Base-by-base conservation (phyloP, 371 early-diverging fungal genomes). In the Thermomucor indicae-seudaticae region DNA sequence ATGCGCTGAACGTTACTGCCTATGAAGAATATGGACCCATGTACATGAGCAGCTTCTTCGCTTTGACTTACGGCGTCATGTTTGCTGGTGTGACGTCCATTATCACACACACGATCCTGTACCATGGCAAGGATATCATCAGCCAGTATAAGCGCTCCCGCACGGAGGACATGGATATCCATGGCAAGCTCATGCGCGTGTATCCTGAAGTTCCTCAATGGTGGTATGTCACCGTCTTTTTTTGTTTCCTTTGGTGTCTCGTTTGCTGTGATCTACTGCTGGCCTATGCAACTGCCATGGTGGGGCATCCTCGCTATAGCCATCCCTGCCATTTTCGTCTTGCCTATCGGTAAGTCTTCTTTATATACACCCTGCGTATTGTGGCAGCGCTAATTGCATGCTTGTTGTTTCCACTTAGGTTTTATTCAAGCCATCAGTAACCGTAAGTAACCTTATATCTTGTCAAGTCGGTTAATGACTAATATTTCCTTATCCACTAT, bases 331-430 rank as follows among this genome's bases (percentile, higher is more conserved):
- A 55, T 86, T 46, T 83, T 91, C 58, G 73, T 89, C 5, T 59
- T 95, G 4, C 92, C 95, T 1, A 79, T 91, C 37, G 92, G 90
- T 65, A 86, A n/a, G n/a, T n/a, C n/a, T n/a, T n/a, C n/a, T n/a
- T n/a, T n/a, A n/a, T n/a, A n/a, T n/a, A n/a, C n/a, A n/a, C n/a
- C n/a, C n/a, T n/a, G n/a, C n/a, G n/a, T n/a, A n/a, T n/a, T n/a
- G n/a, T n/a, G n/a, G n/a, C n/a, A n/a, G n/a, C n/a, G n/a, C n/a
- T n/a, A n/a, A n/a, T n/a, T n/a, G n/a, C n/a, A n/a, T n/a, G n/a
- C n/a, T n/a, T n/a, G n/a, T n/a, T n/a, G n/a, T n/a, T n/a, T n/a
- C n/a, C n/a, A n/a, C n/a, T n/a, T n/a, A n/a, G n/a, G n/a, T n/a
- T n/a, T 89, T 43, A 77, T 89, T 42, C 73, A 77, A 30, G 91